phyloP scores from a whole-genome alignment of 768 basidiomycete species.

The Agaricus blazei region DNA sequence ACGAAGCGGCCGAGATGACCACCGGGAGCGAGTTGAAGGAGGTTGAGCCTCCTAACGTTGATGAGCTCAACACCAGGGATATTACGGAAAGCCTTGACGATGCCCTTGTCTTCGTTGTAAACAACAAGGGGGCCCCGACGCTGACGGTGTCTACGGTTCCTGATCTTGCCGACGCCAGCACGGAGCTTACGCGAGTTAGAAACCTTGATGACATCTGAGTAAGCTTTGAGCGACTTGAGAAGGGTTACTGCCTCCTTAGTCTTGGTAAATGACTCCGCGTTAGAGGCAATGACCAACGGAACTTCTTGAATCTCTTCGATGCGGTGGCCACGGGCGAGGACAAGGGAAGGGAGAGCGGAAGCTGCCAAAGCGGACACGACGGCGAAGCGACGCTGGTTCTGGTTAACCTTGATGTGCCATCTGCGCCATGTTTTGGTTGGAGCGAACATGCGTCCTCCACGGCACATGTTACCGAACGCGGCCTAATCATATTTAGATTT shows the following conservation, averaged over 20 bases:
- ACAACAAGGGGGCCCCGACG: conserved; percentile 96
- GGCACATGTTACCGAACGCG: conserved; percentile 99
- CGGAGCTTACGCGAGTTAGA: conserved; percentile 96
- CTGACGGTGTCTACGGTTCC: conserved; percentile 95
- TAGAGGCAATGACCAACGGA: conserved; percentile 81
- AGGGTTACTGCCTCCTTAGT: conserved; percentile 96
- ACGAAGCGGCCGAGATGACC: conserved; percentile 98
- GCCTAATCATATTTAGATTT: conserved; percentile 44
- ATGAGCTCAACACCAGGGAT: conserved; percentile 96
- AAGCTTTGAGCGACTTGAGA: conserved; percentile 85
- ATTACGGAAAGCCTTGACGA: conserved; percentile 98
- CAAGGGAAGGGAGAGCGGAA: conserved; percentile 95
- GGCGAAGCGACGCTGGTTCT: conserved; percentile 98
- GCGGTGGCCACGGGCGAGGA: conserved; percentile 98
- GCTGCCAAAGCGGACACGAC: conserved; percentile 97
- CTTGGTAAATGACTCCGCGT: conserved; percentile 86
- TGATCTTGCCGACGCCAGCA: conserved; percentile 95
- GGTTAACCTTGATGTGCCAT: conserved; percentile 99
- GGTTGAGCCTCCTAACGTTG: conserved; percentile 90
- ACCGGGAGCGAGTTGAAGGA: conserved; percentile 98
- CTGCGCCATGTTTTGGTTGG: conserved; percentile 99
- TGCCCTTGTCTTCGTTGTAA: conserved; percentile 95
- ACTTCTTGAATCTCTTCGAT: conserved; percentile 97
- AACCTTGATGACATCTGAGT: conserved; percentile 92
- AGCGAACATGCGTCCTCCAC: conserved; percentile 99